Evolutionary conservation across 257 asterid genomes (phyloP).

Genomic region (Ilex aquifolium): DNA sequence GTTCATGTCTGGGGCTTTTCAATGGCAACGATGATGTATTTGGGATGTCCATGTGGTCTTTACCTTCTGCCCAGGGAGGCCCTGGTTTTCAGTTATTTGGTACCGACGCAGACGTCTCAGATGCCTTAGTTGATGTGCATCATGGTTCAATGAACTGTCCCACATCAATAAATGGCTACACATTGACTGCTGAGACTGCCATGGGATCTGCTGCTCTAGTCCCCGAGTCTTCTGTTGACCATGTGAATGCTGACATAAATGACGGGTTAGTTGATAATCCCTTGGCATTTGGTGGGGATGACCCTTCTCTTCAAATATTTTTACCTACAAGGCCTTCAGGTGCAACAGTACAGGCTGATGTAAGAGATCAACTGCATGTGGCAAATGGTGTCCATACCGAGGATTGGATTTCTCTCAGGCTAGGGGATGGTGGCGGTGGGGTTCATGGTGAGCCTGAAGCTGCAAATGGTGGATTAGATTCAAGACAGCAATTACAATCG

Average conservation of each 20-base stretch:
- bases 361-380: slow-evolving; percentile 48
- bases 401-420: slow-evolving; percentile 88
- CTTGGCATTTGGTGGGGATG: slow-evolving; percentile 57
- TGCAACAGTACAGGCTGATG: slow-evolving; percentile 47
- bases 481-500: slow-evolving; percentile 40
- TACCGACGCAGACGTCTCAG: slow-evolving; percentile 63
- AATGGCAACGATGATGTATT: slow-evolving; percentile 58
- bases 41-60: slow-evolving; percentile 64
- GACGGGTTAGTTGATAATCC: slow-evolving; percentile 70
- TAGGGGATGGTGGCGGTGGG: slow-evolving; percentile 61
- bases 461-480: slow-evolving; percentile 40
- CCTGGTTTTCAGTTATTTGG: slow-evolving; percentile 84
- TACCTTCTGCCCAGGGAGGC: slow-evolving; percentile 70
- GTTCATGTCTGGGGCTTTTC: slow-evolving; percentile 49
- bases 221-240: slow-evolving; percentile 39
- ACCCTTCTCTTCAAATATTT: slow-evolving; percentile 87
- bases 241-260: slow-evolving; percentile 31
- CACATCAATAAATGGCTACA: slow-evolving; percentile 45
- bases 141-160: slow-evolving; percentile 49
- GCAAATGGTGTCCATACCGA: slow-evolving; percentile 60
- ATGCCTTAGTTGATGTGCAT: slow-evolving; percentile 58
- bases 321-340: slow-evolving; percentile 80
- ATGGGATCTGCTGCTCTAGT: slow-evolving; percentile 50
- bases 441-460: slow-evolving; percentile 31
- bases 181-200: slow-evolving; percentile 41